phyloP scores from a whole-genome alignment of 2,329 filamentous ascomycete genomes.

The Plectosphaerella cucumerina region DNA sequence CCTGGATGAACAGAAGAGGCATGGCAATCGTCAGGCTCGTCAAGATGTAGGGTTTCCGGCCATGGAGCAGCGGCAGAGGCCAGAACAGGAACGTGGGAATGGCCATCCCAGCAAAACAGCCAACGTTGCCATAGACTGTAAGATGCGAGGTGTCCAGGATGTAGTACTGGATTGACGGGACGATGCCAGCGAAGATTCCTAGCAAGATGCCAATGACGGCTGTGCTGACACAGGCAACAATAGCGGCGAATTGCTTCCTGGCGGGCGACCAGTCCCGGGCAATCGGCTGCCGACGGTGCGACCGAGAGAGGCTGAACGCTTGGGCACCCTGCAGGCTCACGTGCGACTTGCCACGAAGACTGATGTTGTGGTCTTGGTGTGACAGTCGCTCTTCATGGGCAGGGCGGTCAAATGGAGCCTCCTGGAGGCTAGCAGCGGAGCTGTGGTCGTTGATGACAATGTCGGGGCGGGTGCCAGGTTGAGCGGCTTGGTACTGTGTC shows the following conservation, averaged over 20 bases:
- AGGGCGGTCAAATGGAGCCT: slow-evolving; percentile 8
- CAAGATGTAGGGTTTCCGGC: slow-evolving; percentile 73
- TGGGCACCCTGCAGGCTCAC: slow-evolving; percentile 47
- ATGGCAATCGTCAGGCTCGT: slow-evolving; percentile 64
- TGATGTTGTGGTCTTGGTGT: slow-evolving; percentile 29
- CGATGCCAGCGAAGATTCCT: slow-evolving; percentile 73
- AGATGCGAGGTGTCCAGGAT: slow-evolving; percentile 66
- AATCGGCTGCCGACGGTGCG: slow-evolving; percentile 59
- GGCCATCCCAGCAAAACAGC: slow-evolving; percentile 67
- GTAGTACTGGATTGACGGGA: slow-evolving; percentile 75
- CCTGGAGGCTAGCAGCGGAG: slow-evolving; percentile 3
- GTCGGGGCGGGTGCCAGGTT: slow-evolving; percentile 7
- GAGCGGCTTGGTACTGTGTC: slow-evolving; percentile 12
- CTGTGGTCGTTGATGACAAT: no score
- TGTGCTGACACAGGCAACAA: slow-evolving; percentile 68
- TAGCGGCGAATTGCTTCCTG: slow-evolving; percentile 65
- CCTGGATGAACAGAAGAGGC: slow-evolving; percentile 73
- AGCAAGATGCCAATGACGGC: slow-evolving; percentile 66
- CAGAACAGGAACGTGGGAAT: slow-evolving; percentile 67
- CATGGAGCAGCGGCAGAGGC: slow-evolving; percentile 71
- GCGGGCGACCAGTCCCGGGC: slow-evolving; percentile 66
- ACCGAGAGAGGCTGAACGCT: slow-evolving; percentile 47
- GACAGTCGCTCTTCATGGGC: neutral
- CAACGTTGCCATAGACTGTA: slow-evolving; percentile 68
- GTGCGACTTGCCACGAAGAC: slow-evolving; percentile 46